A percentile compares a stretch with the other conserved stretches of the same genome.
Conservation (phyloP, 73 alveolate genomes). For the Paramecium primaurelia region DNA sequence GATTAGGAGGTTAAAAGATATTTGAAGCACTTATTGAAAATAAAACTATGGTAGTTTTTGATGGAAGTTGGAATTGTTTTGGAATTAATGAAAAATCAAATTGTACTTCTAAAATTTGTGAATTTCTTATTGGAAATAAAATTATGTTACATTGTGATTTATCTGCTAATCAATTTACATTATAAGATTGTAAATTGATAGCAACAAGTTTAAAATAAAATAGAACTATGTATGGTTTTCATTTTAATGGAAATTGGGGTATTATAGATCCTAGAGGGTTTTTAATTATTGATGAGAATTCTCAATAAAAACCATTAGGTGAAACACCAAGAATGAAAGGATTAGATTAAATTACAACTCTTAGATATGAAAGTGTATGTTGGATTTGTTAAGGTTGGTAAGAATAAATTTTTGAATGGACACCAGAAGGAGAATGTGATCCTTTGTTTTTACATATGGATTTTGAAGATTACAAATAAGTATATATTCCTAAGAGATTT, state of each 20-base stretch:
- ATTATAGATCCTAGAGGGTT: constrained; percentile 63
- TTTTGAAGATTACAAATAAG: constrained; percentile 71
- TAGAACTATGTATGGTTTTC: constrained; percentile 62
- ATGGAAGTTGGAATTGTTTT: constrained; percentile 55
- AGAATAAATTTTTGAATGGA: constrained; percentile 67
- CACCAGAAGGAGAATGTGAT: constrained; percentile 63
- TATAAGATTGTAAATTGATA: constrained; percentile 51
- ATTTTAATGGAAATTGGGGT: constrained; percentile 66
- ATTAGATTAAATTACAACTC: constrained; percentile 25
- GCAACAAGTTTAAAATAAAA: constrained; percentile 56
- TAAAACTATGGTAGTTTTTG: constrained; percentile 51
- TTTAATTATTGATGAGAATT: constrained; percentile 37
- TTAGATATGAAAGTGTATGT: constrained; percentile 64
- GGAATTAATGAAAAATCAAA: neutral
- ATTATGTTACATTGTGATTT: constrained; percentile 59
- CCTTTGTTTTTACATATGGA: constrained; percentile 71
- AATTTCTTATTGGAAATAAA: constrained; percentile 35
- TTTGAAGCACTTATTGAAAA: constrained; percentile 59
- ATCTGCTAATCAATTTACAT: constrained; percentile 35
- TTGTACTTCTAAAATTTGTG: constrained; percentile 43
- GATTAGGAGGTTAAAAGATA: constrained; percentile 44
- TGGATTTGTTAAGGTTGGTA: constrained; percentile 92
- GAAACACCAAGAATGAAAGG: constrained; percentile 49
- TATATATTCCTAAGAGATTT: constrained; percentile 34
- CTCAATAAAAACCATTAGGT: neutral